Conservation (phyloP, 2,329 filamentous ascomycete species). For the Nemania abortiva region DNA sequence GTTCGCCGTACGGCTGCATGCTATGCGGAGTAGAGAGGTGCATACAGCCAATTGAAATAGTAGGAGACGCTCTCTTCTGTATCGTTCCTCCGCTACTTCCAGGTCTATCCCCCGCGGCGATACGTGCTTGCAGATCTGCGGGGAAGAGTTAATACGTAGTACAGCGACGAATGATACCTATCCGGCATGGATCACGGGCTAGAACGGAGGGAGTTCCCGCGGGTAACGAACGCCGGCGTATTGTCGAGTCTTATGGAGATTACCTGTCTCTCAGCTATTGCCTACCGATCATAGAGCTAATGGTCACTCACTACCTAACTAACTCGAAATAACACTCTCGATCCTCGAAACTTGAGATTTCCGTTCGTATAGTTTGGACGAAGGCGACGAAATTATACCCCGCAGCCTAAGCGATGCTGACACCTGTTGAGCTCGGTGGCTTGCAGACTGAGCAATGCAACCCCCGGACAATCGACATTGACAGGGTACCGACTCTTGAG, state of each 20-base stretch:
- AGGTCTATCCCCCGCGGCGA: not conserved
- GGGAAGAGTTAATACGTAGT: not conserved
- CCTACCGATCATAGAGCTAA: too few relatives aligned
- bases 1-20: not conserved
- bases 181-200: not conserved
- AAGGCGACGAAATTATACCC: not conserved
- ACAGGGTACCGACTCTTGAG: conserved; percentile 25
- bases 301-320: too few relatives aligned
- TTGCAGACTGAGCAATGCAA: conserved; percentile 33
- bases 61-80: not conserved
- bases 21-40: conserved; percentile 1
- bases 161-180: not conserved
- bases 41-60: conserved; percentile 18
- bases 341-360: not conserved
- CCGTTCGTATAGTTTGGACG: not conserved
- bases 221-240: not conserved
- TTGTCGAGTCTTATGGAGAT: not conserved
- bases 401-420: conserved; percentile 10
- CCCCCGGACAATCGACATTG: conserved; percentile 17
- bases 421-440: conserved; percentile 23
- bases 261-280: not conserved
- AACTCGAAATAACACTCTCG: not conserved
- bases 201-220: not conserved
- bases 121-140: not conserved
- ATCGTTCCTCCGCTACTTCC: not conserved